Evolutionary conservation across 306 rosid genomes (phyloP), one percentile per base, ranked within the genome.

Genomic region (Corylus americana): DNA sequence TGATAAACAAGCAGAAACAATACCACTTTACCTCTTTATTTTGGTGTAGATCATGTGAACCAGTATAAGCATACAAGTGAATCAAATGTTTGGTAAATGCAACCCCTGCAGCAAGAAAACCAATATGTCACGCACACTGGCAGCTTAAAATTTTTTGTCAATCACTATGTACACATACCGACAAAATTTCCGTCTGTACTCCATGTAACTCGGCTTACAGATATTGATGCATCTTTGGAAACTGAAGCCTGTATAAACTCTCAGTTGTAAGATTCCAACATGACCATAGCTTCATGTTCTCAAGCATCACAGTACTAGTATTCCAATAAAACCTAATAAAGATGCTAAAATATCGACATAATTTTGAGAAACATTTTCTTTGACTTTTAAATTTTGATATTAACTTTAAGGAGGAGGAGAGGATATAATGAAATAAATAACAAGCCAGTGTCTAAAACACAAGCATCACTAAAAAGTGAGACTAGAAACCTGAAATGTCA

Each of bases 181-280:
- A 92, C 90, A 86, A 84, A 90, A 75, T 74, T 84, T 84, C 97
- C 98, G 83, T 94, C 96, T 27, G 89, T 94, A 87, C 94, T 94
- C 98, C 98, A 94, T 7, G 90, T 80, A 79, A 90, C 96, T 74
- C 96, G 88, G 78, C 93, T 92, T 55, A 90, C 94, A 83, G 97
- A 90, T 78, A 92, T 81, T 73, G 84, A 81, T 54, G 80, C 51
- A 53, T 88, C 96, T 86, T 89, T 89, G 74, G 75, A 86, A 39
- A 81, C 62, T 58, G 89, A 85, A 58, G 92, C 86, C 98, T 94
- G 92, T 50, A 85, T 75, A 84, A 77, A 73, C 61, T 86, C 64
- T 77, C 48, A 57, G 48, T 37, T 73, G 61, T 88, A 70, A 92
- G 82, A 86, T n/a, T 68, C 79, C 83, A 77, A 62, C 50, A 73